Conservation (phyloP, 2,329 filamentous ascomycete species). For the Ambrosiella beaveri region DNA sequence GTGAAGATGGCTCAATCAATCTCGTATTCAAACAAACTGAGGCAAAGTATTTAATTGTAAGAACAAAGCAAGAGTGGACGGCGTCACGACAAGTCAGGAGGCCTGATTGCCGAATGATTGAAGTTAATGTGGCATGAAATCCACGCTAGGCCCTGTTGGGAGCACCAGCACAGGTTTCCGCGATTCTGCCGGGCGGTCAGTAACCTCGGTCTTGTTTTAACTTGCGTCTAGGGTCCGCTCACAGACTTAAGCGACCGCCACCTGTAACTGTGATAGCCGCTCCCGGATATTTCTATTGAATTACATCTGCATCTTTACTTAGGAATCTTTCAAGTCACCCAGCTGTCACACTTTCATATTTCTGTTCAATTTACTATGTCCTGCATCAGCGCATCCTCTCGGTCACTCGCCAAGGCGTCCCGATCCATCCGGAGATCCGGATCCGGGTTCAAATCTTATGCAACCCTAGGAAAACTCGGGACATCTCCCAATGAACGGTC, state of each 20-base stretch:
- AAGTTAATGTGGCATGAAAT: slow-evolving; percentile 27
- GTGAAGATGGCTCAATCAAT: too few relatives aligned
- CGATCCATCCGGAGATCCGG: not conserved
- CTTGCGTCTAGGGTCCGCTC: not conserved
- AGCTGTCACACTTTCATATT: not conserved
- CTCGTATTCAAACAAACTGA: too few relatives aligned
- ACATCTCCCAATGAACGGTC: not conserved
- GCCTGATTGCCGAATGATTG: slow-evolving; percentile 17
- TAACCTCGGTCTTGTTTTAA: not conserved
- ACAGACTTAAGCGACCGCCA: not conserved
- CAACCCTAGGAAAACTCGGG: not conserved
- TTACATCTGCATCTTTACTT: not conserved
- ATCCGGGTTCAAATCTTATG: not conserved
- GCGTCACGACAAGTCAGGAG: slow-evolving; percentile 19
- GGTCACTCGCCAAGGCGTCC: not conserved
- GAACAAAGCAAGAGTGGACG: not conserved
- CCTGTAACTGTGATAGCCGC: not conserved
- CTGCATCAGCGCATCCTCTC: not conserved
- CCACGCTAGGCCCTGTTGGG: slow-evolving; percentile 22
- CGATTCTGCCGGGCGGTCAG: slow-evolving; percentile 25
- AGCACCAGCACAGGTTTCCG: slow-evolving; percentile 10
- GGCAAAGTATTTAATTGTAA: not conserved
- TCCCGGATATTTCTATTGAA: not conserved
- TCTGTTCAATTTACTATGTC: not conserved
- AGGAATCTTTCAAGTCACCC: not conserved